Conservation (phyloP, 1,139 yeast species). For the Arxiozyma telluris region DNA sequence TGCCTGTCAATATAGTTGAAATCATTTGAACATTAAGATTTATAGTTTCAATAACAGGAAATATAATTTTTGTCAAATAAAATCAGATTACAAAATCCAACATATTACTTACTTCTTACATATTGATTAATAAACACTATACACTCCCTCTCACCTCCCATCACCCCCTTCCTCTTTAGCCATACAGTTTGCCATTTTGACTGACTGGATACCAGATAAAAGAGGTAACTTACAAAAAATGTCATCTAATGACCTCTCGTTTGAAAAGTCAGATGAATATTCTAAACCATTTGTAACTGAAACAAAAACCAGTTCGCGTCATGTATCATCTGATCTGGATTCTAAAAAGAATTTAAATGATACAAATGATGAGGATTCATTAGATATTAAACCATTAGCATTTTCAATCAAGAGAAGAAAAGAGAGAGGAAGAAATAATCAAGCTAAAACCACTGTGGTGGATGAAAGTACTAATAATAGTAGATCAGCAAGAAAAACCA, state of each 20-base stretch:
- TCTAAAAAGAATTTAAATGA: neutral
- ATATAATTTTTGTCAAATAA: too few relatives aligned
- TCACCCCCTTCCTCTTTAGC: neutral
- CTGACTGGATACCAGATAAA: neutral
- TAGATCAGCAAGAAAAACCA: neutral
- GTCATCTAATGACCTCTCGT: neutral
- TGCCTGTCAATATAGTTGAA: neutral
- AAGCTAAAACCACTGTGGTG: neutral
- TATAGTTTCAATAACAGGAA: too few relatives aligned
- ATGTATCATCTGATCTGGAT: neutral
- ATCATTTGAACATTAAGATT: too few relatives aligned
- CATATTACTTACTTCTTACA: neutral
- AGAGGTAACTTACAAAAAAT: neutral
- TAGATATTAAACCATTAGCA: constrained; percentile 11
- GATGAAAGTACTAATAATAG: neutral
- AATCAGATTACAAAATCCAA: too few relatives aligned
- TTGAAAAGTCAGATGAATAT: neutral
- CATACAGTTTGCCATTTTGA: neutral
- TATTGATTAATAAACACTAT: too few relatives aligned
- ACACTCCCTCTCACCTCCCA: neutral
- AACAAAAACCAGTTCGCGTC: neutral
- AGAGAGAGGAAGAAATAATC: neutral
- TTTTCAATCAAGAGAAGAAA: constrained; percentile 1
- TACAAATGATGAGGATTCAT: constrained; percentile 8
- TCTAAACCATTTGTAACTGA: neutral